Conservation (phyloP, 129 eudicot genomes). For the Pittosporum tobira region DNA sequence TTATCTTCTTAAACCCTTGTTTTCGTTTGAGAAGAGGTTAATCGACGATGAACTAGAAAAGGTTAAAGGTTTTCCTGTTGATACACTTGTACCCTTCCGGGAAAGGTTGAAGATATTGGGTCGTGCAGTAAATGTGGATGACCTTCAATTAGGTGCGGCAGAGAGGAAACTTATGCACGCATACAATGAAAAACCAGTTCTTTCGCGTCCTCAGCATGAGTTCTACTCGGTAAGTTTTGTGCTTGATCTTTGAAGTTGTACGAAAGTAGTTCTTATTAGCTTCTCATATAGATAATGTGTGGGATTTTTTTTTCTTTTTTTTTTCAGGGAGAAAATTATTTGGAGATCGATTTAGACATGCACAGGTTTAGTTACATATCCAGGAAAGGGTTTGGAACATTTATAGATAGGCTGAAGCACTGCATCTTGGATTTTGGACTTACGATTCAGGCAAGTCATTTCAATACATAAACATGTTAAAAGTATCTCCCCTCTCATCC, state of each 20-base stretch:
- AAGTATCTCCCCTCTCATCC: too few relatives aligned
- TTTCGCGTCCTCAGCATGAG: conserved; percentile 98
- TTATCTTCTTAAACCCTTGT: conserved; percentile 5
- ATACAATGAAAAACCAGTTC: conserved; percentile 96
- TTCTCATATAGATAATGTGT: not conserved
- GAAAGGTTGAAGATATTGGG: conserved; percentile 93
- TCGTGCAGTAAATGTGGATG: conserved; percentile 79
- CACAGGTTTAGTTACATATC: conserved; percentile 92
- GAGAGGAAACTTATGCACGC: conserved; percentile 92
- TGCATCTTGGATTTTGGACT: conserved; percentile 89
- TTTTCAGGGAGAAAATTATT: conserved; percentile 82
- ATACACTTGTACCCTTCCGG: conserved; percentile 60
- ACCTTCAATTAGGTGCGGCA: conserved; percentile 69
- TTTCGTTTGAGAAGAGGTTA: conserved; percentile 37
- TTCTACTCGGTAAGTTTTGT: conserved; percentile 64
- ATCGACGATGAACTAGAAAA: conserved; percentile 77
- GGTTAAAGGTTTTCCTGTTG: conserved; percentile 74
- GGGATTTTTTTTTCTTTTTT: too few relatives aligned
- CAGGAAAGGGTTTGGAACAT: conserved; percentile 82
- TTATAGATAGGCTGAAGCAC: conserved; percentile 61
- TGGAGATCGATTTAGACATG: conserved; percentile 91
- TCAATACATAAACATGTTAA: not conserved
- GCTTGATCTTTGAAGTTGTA: not conserved
- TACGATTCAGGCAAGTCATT: conserved; percentile 66
- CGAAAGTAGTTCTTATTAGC: not conserved